phyloP scores from a whole-genome alignment of 768 basidiomycete genomes.

The Podaxis sp. region DNA sequence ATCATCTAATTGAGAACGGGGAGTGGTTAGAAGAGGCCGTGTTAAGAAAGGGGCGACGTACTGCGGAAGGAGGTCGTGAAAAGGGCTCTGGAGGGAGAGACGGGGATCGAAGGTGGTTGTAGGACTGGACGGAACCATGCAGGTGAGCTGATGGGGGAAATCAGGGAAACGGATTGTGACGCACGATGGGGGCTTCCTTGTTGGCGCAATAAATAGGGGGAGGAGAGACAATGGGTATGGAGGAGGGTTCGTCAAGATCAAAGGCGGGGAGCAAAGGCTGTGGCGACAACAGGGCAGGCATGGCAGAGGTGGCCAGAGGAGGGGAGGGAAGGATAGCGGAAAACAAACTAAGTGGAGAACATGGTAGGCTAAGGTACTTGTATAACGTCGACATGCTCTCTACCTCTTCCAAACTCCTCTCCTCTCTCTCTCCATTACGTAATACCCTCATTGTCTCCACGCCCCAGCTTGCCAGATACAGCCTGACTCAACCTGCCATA shows the following conservation, averaged over 20 bases:
- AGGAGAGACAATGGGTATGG: not conserved
- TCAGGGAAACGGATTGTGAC: not conserved
- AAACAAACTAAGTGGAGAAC: slow-evolving; percentile 30
- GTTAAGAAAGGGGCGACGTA: slow-evolving; percentile 10
- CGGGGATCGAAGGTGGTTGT: slow-evolving; percentile 24
- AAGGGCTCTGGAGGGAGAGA: slow-evolving; percentile 21
- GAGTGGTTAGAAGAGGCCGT: slow-evolving; percentile 7
- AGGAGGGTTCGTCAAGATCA: slow-evolving; percentile 7
- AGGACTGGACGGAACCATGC: slow-evolving; percentile 13
- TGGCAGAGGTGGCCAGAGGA: not conserved
- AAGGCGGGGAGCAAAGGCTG: slow-evolving; percentile 15
- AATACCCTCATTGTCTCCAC: slow-evolving; percentile 1
- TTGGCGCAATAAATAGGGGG: not conserved
- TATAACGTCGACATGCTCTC: not conserved
- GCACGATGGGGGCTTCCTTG: not conserved
- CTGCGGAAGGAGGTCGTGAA: slow-evolving; percentile 3
- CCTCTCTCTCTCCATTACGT: slow-evolving; percentile 3
- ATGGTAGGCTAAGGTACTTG: slow-evolving; percentile 26
- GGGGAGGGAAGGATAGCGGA: slow-evolving; percentile 17
- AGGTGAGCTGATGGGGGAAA: not conserved
- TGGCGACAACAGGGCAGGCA: slow-evolving; percentile 22
- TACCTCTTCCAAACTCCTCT: slow-evolving; percentile 8
- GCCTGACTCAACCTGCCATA: not conserved
- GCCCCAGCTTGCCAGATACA: not conserved
- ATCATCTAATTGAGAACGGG: slow-evolving; percentile 10